Evolutionary conservation across 805 yeast genomes (phyloP).

Genomic region (Metschnikowia kofuensis): DNA sequence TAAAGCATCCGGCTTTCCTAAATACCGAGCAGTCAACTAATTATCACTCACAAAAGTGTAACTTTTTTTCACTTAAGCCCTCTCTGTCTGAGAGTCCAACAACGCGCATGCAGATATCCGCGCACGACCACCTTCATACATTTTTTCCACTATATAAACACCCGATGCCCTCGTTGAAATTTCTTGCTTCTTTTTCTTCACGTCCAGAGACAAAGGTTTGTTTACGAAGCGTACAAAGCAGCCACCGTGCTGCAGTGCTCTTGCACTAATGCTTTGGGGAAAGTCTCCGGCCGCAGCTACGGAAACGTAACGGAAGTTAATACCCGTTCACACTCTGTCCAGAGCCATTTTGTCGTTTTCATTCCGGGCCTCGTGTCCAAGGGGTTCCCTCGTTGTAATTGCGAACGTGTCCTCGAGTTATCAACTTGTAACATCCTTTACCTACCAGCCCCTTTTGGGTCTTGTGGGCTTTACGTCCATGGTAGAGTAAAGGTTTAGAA

Average conservation of each 20-base stretch:
- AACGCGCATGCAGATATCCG: not conserved
- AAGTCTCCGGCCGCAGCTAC: constrained; percentile 76
- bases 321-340: constrained; percentile 7
- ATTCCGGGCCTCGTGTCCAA: constrained; percentile 1
- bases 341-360: not conserved
- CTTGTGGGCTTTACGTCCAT: constrained; percentile 10
- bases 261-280: constrained; percentile 68
- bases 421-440: constrained; percentile 1
- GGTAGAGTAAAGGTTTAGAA: constrained; percentile 3
- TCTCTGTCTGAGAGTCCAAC: too few relatives aligned
- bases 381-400: not conserved
- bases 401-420: not conserved
- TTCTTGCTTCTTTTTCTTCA: constrained; percentile 20
- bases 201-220: constrained; percentile 75
- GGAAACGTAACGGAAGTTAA: constrained; percentile 52
- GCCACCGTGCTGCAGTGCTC: constrained; percentile 13
- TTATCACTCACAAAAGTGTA: too few relatives aligned
- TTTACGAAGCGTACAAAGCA: constrained; percentile 68
- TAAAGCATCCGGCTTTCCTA: too few relatives aligned
- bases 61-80: too few relatives aligned
- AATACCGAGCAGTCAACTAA: too few relatives aligned
- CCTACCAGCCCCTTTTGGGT: constrained; percentile 15
- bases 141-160: constrained; percentile 3
- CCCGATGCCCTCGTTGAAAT: not conserved
- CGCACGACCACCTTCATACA: constrained; percentile 9